Evolutionary conservation across 129 eudicot genomes (phyloP).

Genomic region (Flaveria trinervia): DNA sequence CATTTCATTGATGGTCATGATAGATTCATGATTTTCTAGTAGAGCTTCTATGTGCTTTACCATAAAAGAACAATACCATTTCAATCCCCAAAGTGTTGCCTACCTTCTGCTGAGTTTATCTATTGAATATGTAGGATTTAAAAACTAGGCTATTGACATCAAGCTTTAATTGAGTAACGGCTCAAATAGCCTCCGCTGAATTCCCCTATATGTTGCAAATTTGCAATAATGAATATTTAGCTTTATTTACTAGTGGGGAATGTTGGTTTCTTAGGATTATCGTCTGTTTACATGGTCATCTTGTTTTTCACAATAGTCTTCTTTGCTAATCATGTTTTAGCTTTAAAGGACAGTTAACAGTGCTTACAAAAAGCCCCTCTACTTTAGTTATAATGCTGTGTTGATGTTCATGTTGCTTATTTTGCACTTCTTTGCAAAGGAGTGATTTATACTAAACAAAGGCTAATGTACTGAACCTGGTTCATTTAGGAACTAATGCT

Average conservation of each 20-base stretch:
- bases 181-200: background rate
- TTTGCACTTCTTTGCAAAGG: conserved; percentile 23
- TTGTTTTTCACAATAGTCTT: background rate
- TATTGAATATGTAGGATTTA: background rate
- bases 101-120: background rate
- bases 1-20: conserved; percentile 12
- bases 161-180: conserved; percentile 7
- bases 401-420: conserved; percentile 11
- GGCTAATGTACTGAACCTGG: background rate
- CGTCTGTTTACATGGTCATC: background rate
- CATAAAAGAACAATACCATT: background rate
- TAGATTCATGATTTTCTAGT: conserved; percentile 14
- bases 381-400: background rate
- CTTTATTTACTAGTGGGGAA: conserved; percentile 18
- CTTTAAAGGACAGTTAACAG: background rate
- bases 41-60: background rate
- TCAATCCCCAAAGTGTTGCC: background rate
- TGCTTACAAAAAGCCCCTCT: background rate
- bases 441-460: background rate
- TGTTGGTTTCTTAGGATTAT: conserved; percentile 12
- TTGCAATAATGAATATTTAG: background rate
- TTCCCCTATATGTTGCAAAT: background rate
- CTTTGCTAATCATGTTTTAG: background rate
- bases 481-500: background rate
- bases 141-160: background rate